Evolutionary conservation across 2,329 filamentous ascomycete species (phyloP).

Genomic region (Nothophoma quercina): DNA sequence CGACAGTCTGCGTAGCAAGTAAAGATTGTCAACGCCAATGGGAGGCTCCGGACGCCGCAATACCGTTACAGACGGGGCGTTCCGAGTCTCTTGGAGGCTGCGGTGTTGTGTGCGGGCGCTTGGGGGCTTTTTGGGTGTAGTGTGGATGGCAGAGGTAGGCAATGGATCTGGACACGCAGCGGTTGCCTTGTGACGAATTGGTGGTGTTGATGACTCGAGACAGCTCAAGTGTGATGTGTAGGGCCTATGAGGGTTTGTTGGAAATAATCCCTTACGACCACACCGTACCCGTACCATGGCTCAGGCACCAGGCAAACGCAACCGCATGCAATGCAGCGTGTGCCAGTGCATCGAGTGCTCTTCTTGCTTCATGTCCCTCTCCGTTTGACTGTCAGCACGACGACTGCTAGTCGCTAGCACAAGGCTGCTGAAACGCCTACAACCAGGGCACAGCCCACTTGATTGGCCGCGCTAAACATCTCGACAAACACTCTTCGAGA

Average conservation of each 20-base stretch:
- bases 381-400: slow-evolving; percentile 8
- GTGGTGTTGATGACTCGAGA: neutral
- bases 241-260: neutral
- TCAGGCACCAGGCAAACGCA: neutral
- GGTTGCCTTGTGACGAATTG: neutral
- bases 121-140: neutral
- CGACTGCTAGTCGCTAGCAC: slow-evolving; percentile 3
- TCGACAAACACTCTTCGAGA: slow-evolving; percentile 1
- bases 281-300: neutral
- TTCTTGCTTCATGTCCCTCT: neutral
- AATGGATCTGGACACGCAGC: slow-evolving; percentile 3
- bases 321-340: neutral
- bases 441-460: neutral
- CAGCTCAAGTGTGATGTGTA: neutral
- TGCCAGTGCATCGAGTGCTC: neutral
- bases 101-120: neutral
- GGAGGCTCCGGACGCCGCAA: neutral
- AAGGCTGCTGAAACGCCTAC: slow-evolving; percentile 5
- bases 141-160: neutral
- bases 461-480: slow-evolving; percentile 10
- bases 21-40: neutral
- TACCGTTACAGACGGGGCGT: slow-evolving; percentile 10
- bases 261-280: neutral
- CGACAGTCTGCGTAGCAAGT: neutral
- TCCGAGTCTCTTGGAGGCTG: neutral